A percentile compares a stretch with the other conserved stretches of the same genome.
Evolutionary conservation across 352 stramenopile genomes (phyloP).

Genomic region (Globisporangium nagaii): DNA sequence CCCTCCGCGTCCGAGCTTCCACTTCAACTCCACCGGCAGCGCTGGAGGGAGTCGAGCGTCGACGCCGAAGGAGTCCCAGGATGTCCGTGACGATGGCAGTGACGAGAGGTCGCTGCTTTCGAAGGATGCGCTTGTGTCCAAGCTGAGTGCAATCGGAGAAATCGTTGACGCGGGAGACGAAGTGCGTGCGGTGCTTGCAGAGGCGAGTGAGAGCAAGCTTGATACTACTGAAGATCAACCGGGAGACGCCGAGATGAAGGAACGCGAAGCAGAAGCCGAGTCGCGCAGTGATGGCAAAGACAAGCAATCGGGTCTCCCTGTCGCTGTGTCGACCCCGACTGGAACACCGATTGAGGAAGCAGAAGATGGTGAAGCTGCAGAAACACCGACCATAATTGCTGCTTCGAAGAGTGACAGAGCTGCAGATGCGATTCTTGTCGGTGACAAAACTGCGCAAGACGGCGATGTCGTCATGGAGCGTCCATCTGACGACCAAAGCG

Average conservation of each 20-base stretch:
- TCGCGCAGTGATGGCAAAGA: not conserved
- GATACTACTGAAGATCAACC: not conserved
- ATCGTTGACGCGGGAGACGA: not conserved
- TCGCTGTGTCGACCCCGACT: not conserved
- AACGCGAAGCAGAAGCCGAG: not conserved
- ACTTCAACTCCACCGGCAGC: slow-evolving; percentile 9
- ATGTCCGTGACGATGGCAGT: not conserved
- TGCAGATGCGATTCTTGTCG: not conserved
- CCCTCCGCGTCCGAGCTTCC: slow-evolving; percentile 25
- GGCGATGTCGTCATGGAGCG: not conserved
- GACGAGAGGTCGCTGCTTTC: not conserved
- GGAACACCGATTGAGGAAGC: not conserved
- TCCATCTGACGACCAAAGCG: not conserved
- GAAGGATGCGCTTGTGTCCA: not conserved
- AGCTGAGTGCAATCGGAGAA: slow-evolving; percentile 1
- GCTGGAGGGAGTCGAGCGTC: slow-evolving; percentile 19
- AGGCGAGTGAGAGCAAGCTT: not conserved
- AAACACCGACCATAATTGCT: not conserved
- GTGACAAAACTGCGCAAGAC: not conserved
- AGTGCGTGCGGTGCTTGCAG: not conserved
- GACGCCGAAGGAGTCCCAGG: slow-evolving; percentile 17
- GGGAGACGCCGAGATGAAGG: not conserved
- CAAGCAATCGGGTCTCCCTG: not conserved
- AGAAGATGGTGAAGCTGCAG: not conserved
- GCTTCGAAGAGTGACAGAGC: not conserved